A percentile compares a stretch with the other conserved stretches of the same genome.
Evolutionary conservation across 1,284 basidiomycete species (phyloP).

Genomic region (Tranzscheliella williamsii): DNA sequence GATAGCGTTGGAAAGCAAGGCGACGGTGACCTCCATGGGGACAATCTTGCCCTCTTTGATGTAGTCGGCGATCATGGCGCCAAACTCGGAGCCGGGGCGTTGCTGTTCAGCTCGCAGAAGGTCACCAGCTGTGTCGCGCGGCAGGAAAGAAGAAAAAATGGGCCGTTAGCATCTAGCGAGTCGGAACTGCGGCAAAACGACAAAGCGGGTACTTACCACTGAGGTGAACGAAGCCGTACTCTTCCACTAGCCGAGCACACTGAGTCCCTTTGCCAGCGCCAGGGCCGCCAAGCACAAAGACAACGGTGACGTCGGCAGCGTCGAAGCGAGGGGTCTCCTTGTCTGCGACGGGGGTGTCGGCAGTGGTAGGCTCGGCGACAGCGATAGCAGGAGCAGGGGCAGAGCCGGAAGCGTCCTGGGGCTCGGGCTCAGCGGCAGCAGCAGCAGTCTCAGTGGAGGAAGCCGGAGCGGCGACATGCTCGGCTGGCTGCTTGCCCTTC

Average conservation of each 20-base stretch:
- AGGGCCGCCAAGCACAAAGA: conserved; percentile 96
- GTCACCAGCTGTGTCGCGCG: conserved; percentile 83
- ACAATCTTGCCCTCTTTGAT: conserved; percentile 94
- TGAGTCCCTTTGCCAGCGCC: conserved; percentile 98
- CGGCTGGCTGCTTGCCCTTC: conserved; percentile 12
- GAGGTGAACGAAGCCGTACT: conserved; percentile 89
- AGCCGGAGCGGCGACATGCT: background rate
- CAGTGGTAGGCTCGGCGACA: conserved; percentile 1
- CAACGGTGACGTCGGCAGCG: conserved; percentile 75
- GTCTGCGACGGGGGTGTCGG: background rate
- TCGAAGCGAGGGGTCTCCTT: conserved; percentile 68
- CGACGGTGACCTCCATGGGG: conserved; percentile 94
- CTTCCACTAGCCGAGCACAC: conserved; percentile 81
- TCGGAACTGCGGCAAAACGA: conserved; percentile 65
- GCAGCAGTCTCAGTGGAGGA: background rate
- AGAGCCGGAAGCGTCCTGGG: conserved; percentile 1
- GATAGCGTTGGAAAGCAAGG: conserved; percentile 94
- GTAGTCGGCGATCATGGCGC: conserved; percentile 81
- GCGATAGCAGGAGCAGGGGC: conserved; percentile 1
- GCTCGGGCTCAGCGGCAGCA: background rate
- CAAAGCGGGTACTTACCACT: too few species aligned
- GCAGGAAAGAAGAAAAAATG: background rate
- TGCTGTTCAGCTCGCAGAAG: conserved; percentile 91
- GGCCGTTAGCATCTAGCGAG: background rate
- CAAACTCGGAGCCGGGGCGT: conserved; percentile 81